Evolutionary conservation across 2,329 filamentous ascomycete species (phyloP).

Genomic region (Orbilia quercus): DNA sequence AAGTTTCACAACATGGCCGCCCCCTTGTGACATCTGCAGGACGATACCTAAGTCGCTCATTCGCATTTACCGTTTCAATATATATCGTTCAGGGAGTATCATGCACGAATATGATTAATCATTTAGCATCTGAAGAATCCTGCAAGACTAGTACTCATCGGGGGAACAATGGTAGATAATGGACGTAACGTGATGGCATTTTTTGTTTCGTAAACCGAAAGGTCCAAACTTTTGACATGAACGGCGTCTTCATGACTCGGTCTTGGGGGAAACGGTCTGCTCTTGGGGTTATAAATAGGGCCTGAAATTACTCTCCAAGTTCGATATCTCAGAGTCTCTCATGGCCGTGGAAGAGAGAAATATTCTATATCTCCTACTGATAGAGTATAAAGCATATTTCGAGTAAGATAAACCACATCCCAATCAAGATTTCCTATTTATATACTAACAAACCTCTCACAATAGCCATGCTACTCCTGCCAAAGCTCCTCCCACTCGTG

Average conservation of each 20-base stretch:
- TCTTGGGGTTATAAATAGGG: conserved; percentile 11
- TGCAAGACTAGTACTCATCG: too few relatives aligned
- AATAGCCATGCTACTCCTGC: conserved; percentile 19
- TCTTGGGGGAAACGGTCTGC: background rate
- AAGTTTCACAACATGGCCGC: background rate
- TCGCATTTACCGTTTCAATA: background rate
- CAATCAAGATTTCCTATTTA: background rate
- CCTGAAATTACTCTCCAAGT: background rate
- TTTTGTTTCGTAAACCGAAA: too few relatives aligned
- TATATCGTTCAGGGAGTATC: background rate
- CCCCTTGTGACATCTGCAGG: conserved; percentile 4
- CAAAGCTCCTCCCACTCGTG: conserved; percentile 7
- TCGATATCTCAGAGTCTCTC: background rate
- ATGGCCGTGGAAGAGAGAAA: background rate
- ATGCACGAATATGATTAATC: conserved; percentile 2
- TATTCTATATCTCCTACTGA: background rate
- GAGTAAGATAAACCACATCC: conserved; percentile 11
- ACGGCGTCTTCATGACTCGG: too few relatives aligned
- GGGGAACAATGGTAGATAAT: conserved; percentile 1
- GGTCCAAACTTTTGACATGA: too few relatives aligned
- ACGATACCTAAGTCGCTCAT: background rate
- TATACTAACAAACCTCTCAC: conserved; percentile 7
- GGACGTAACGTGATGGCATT: too few relatives aligned
- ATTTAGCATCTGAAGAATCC: background rate
- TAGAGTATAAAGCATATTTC: conserved; percentile 1